Evolutionary conservation across 129 eudicot species (phyloP), one percentile per base, ranked within the genome.

Genomic region (Saposhnikovia divaricata): DNA sequence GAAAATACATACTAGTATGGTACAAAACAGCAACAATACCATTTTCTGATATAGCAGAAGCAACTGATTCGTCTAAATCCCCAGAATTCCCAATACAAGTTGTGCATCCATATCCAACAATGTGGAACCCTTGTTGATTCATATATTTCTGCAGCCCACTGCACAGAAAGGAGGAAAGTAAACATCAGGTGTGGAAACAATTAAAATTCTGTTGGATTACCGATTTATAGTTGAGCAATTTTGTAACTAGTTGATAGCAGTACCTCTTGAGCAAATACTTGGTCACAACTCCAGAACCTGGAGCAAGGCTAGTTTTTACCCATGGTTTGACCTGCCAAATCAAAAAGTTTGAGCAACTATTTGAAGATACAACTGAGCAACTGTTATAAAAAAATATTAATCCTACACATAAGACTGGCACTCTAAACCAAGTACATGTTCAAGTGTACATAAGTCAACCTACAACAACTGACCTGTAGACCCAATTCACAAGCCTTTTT

Each of bases 51-150:
- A 92, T 92, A 39, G 92, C 92, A 50, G 95, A 70, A 79, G 84
- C 91, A 86, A 93, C 98, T 28, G 93, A 80, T 82, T 91, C 98
- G 63, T 93, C 96, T 65, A 93, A 75, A 0, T 93, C 98, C 74
- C 98, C 96, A 45, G 98, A 93, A 83, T 93, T 93, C 11, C 96
- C 93, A n/a, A 93, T 91, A 79, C 98, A 93, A 19, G 92, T 93
- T 14, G 96, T 93, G 90, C 98, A 93, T 73, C 98, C 96, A 81
- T 90, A 93, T 31, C 98, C 98, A 83, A 93, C 98, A 83, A 90
- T 90, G 79, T 93, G 31, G 89, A 93, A 93, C 61, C 98, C 98
- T 84, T 93, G 96, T 69, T 93, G 81, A 84, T 91, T 89, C 55
- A 93, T 81, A 83, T 87, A 93, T 86, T 87, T 86, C 80, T 89